These are phyloP conservation scores for Larix sibirica DNA, from an alignment of 83 land plant genomes.

Conservation along the genomic window DNA sequence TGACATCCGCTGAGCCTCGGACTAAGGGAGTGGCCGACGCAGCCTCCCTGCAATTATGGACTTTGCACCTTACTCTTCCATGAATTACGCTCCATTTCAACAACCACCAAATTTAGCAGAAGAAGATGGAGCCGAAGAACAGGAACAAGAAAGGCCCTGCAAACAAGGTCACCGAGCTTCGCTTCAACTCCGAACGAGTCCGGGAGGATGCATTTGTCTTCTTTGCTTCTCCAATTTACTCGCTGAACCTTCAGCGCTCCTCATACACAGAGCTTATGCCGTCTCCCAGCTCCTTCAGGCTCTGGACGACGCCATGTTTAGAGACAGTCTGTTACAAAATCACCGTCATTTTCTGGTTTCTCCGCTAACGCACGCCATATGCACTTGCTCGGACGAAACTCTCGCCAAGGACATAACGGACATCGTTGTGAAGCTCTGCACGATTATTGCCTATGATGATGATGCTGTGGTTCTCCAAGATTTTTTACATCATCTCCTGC, in stretches of 20 bases:
- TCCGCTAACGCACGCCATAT: conserved; percentile 47
- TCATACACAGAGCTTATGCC: conserved; percentile 63
- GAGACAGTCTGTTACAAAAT: conserved; percentile 19
- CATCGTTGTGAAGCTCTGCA: conserved; percentile 31
- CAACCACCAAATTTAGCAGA: too few relatives aligned
- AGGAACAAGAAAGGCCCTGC: conserved; percentile 15
- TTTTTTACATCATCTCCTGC: conserved; percentile 40
- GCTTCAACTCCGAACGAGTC: conserved; percentile 24
- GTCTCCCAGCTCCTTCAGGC: conserved; percentile 61
- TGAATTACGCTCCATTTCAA: too few relatives aligned
- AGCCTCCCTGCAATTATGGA: too few relatives aligned
- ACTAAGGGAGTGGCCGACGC: too few relatives aligned
- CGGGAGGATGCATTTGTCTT: conserved; percentile 55
- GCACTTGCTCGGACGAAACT: conserved; percentile 32
- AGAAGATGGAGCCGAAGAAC: neutral
- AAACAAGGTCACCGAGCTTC: conserved; percentile 46
- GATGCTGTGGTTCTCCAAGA: conserved; percentile 23
- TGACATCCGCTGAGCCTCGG: too few relatives aligned
- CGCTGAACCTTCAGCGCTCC: conserved; percentile 33
- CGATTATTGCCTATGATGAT: neutral
- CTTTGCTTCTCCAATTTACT: conserved; percentile 54
- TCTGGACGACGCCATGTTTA: conserved; percentile 28
- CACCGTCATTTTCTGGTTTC: conserved; percentile 45
- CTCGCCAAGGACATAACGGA: conserved; percentile 40
- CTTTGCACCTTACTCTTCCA: too few relatives aligned